Percentiles rank a stretch among this genome's conserved stretches.
phyloP scores from a whole-genome alignment of 805 yeast species.

The Yarrowia sp. region DNA sequence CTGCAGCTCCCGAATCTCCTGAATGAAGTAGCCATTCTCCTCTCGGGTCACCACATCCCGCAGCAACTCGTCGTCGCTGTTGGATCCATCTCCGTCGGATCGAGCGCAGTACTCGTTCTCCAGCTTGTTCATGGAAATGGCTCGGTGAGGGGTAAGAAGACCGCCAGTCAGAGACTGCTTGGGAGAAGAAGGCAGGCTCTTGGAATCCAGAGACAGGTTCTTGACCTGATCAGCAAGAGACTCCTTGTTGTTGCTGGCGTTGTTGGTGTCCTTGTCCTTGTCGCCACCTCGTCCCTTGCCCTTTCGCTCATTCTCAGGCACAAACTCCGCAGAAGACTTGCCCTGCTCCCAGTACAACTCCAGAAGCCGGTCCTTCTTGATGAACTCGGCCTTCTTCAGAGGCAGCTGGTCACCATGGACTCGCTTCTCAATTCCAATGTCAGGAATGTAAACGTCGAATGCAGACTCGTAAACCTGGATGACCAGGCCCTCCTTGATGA shows the following conservation, averaged over 20 bases:
- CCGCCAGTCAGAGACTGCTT: conserved; percentile 24
- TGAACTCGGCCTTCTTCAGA: conserved; percentile 85
- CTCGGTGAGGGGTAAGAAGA: conserved; percentile 31
- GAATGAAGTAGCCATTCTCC: conserved; percentile 64
- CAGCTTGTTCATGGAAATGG: conserved; percentile 33
- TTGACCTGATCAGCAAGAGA: conserved; percentile 13
- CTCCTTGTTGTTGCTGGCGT: neutral
- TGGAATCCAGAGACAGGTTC: conserved; percentile 28
- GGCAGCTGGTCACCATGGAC: conserved; percentile 98
- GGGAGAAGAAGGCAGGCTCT: conserved; percentile 38
- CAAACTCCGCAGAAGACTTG: conserved; percentile 84
- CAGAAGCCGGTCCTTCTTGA: conserved; percentile 58
- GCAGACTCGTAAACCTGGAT: conserved; percentile 93
- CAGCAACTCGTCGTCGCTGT: conserved; percentile 16
- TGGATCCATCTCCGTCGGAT: conserved; percentile 25
- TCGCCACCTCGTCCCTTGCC: conserved; percentile 1
- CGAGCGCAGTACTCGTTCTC: conserved; percentile 26
- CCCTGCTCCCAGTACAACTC: conserved; percentile 92
- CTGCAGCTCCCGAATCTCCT: conserved; percentile 73
- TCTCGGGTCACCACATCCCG: conserved; percentile 55
- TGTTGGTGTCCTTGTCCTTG: neutral
- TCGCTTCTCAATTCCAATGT: conserved; percentile 90
- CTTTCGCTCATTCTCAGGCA: conserved; percentile 63
- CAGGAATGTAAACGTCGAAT: conserved; percentile 88
- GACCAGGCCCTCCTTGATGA: conserved; percentile 80